A percentile compares a stretch with the other conserved stretches of the same genome.
Evolutionary conservation across 345 rosid species (phyloP).

Genomic region (Linum usitatissimum): DNA sequence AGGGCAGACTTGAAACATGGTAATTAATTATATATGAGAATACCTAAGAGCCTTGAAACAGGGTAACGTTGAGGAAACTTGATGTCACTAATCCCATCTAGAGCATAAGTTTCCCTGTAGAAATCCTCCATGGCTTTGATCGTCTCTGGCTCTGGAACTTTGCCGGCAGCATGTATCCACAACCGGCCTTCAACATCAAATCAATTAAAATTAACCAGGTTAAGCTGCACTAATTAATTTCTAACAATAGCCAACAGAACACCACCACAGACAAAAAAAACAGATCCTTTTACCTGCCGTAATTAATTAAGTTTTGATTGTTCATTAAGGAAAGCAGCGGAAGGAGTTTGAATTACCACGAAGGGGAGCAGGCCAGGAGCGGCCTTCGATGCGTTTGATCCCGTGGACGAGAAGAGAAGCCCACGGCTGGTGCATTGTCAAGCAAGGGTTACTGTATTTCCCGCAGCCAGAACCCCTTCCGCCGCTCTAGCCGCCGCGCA

Average conservation of each 20-base stretch:
- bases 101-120: slow-evolving; percentile 63
- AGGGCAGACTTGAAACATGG: neutral
- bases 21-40: neutral
- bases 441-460: slow-evolving; percentile 66
- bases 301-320: neutral
- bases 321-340: neutral
- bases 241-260: neutral
- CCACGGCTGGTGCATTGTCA: slow-evolving; percentile 97
- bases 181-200: slow-evolving; percentile 51
- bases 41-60: slow-evolving; percentile 80
- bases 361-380: slow-evolving; percentile 88
- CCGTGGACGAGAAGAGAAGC: slow-evolving; percentile 76
- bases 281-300: too few relatives aligned
- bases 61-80: slow-evolving; percentile 67
- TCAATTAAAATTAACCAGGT: neutral
- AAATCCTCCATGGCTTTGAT: slow-evolving; percentile 91
- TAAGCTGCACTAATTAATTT: too few relatives aligned
- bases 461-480: slow-evolving; percentile 27
- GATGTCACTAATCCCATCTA: slow-evolving; percentile 52
- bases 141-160: slow-evolving; percentile 76
- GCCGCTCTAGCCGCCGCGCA: slow-evolving; percentile 1
- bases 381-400: slow-evolving; percentile 88
- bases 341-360: slow-evolving; percentile 35
- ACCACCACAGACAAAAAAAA: too few relatives aligned
- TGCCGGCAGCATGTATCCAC: slow-evolving; percentile 94